These are phyloP conservation scores for Arthroderma sp. DNA, from an alignment of 2,329 filamentous ascomycete species.

Conservation along the genomic window DNA sequence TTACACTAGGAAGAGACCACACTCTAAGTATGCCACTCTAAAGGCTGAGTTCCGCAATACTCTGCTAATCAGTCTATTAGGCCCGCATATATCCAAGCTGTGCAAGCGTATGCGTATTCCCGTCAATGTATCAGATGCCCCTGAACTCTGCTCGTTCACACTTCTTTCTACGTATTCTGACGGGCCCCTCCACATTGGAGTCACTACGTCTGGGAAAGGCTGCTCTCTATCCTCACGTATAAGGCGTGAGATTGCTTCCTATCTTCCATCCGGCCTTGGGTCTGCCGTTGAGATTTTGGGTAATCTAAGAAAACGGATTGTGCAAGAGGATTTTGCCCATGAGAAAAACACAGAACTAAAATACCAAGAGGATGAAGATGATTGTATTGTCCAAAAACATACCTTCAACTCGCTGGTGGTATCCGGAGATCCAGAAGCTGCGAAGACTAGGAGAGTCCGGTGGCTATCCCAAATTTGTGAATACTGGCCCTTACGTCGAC, in stretches of 20 bases:
- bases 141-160: constrained; percentile 75
- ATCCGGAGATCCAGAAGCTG: constrained; percentile 55
- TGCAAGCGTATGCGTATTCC: constrained; percentile 75
- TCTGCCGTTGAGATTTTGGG: constrained; percentile 65
- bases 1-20: constrained; percentile 49
- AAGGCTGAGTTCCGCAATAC: constrained; percentile 18
- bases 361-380: constrained; percentile 36
- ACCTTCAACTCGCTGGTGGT: constrained; percentile 72
- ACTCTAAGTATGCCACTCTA: constrained; percentile 30
- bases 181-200: constrained; percentile 83
- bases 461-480: constrained; percentile 96
- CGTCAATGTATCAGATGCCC: constrained; percentile 81
- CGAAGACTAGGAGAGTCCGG: constrained; percentile 69
- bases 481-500: constrained; percentile 82
- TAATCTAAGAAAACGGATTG: constrained; percentile 54
- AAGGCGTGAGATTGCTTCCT: constrained; percentile 71
- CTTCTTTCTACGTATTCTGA: constrained; percentile 80
- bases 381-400: constrained; percentile 49
- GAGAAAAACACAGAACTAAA: constrained; percentile 31
- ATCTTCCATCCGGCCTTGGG: constrained; percentile 63
- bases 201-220: constrained; percentile 87
- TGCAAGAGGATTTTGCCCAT: constrained; percentile 55
- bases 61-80: constrained; percentile 25
- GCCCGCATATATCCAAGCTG: constrained; percentile 54
- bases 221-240: constrained; percentile 89